These are phyloP conservation scores for Aegle marmelos DNA, from an alignment of 345 rosid genomes.

Conservation along the genomic window DNA sequence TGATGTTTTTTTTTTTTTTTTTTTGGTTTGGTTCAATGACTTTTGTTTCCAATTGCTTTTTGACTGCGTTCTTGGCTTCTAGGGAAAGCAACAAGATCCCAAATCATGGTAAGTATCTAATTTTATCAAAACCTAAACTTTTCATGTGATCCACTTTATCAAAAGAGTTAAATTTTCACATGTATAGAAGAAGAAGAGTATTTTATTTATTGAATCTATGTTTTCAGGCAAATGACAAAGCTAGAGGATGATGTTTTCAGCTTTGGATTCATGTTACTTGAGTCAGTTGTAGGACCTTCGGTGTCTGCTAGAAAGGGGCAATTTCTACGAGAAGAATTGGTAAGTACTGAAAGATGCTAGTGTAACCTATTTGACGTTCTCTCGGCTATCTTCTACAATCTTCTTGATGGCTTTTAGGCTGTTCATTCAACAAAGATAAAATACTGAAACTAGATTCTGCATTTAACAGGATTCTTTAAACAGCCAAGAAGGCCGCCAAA, in stretches of 20 bases:
- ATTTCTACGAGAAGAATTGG: constrained; percentile 32
- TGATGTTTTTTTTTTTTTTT: background rate
- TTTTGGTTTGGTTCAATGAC: background rate
- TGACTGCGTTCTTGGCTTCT: constrained; percentile 13
- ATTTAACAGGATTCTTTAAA: constrained; percentile 35
- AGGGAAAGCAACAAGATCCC: constrained; percentile 36
- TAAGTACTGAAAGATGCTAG: background rate
- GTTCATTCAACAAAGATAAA: background rate
- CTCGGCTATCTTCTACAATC: background rate
- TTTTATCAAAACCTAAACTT: background rate
- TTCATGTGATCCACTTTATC: background rate
- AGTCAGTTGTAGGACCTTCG: constrained; percentile 34
- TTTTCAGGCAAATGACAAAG: constrained; percentile 36
- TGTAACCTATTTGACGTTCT: too few relatives aligned
- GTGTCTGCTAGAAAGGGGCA: constrained; percentile 25
- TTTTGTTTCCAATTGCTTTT: background rate
- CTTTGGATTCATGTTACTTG: constrained; percentile 44
- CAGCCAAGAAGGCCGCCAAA: constrained; percentile 29
- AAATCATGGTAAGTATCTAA: constrained; percentile 32
- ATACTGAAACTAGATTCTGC: background rate
- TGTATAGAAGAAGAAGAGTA: background rate
- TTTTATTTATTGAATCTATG: background rate
- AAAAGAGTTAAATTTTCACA: too few relatives aligned
- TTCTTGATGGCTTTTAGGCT: background rate
- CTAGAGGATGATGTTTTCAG: constrained; percentile 49